phyloP scores from a whole-genome alignment of 1,139 yeast species.

The Yamadazyma spencermartinsiae region DNA sequence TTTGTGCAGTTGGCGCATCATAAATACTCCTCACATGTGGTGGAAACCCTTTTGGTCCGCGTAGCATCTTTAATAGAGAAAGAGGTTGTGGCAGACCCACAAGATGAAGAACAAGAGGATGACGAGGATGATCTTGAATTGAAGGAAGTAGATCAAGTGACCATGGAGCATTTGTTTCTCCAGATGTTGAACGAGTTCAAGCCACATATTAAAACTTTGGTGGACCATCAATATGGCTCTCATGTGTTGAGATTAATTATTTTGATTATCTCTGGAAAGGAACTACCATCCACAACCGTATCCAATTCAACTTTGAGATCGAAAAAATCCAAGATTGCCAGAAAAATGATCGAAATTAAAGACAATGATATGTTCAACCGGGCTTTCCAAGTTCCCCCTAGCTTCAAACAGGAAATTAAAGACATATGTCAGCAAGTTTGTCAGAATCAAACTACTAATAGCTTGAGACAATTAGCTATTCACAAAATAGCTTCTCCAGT shows the following conservation, averaged over 20 bases:
- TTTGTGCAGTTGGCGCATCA: constrained; percentile 79
- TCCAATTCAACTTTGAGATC: constrained; percentile 80
- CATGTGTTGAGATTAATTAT: constrained; percentile 79
- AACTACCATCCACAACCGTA: constrained; percentile 72
- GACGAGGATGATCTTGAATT: constrained; percentile 31
- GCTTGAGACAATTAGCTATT: constrained; percentile 71
- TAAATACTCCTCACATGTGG: constrained; percentile 90
- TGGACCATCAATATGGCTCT: constrained; percentile 79
- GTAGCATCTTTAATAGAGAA: constrained; percentile 76
- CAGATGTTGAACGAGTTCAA: constrained; percentile 67
- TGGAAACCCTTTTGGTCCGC: constrained; percentile 81
- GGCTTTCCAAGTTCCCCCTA: constrained; percentile 68
- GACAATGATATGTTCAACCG: constrained; percentile 70
- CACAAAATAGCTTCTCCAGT: constrained; percentile 88
- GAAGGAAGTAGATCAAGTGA: constrained; percentile 31
- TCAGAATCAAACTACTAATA: constrained; percentile 42
- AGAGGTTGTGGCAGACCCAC: constrained; percentile 49
- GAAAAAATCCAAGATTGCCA: constrained; percentile 83
- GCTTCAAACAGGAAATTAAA: constrained; percentile 65
- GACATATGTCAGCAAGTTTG: constrained; percentile 41
- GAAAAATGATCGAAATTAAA: constrained; percentile 88
- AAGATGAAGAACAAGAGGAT: constrained; percentile 30
- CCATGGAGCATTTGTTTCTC: constrained; percentile 63
- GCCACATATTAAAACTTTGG: constrained; percentile 59
- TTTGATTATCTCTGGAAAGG: constrained; percentile 73